phyloP scores from a whole-genome alignment of 2,329 filamentous ascomycete genomes.

The Elsinoe perseae region DNA sequence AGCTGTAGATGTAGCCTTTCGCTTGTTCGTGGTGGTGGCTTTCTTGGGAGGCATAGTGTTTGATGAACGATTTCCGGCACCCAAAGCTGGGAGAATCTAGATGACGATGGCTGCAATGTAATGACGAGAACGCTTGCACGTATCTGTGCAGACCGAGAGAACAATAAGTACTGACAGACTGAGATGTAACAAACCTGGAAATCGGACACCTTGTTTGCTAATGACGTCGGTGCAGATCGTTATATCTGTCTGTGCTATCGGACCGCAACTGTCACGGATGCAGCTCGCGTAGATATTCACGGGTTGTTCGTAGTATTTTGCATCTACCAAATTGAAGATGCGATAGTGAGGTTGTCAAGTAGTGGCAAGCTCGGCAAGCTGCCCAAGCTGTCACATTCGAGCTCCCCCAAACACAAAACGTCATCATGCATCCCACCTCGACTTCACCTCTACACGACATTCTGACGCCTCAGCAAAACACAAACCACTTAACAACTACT shows the following conservation, averaged over 20 bases:
- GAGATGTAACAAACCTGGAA: not conserved
- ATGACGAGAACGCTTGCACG: too few relatives aligned
- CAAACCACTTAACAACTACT: not conserved
- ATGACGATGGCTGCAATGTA: too few relatives aligned
- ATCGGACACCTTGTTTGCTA: not conserved
- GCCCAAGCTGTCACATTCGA: not conserved
- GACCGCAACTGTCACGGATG: too few relatives aligned
- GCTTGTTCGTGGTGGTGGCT: not conserved
- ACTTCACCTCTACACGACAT: not conserved
- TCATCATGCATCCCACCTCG: not conserved
- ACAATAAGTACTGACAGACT: too few relatives aligned
- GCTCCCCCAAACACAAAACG: conserved; percentile 2
- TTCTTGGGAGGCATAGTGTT: conserved; percentile 7
- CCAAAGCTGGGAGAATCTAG: too few relatives aligned
- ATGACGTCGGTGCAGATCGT: not conserved
- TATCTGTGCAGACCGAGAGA: too few relatives aligned
- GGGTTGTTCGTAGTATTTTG: too few relatives aligned
- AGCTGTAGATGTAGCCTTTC: not conserved
- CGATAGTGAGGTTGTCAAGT: not conserved
- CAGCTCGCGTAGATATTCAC: too few relatives aligned
- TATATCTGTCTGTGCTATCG: too few relatives aligned
- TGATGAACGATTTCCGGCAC: not conserved
- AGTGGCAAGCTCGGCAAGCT: not conserved
- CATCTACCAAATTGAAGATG: too few relatives aligned
- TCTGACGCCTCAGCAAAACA: not conserved